Conservation (phyloP, 169 alveolate species). For the Plasmodium reichenowi region DNA sequence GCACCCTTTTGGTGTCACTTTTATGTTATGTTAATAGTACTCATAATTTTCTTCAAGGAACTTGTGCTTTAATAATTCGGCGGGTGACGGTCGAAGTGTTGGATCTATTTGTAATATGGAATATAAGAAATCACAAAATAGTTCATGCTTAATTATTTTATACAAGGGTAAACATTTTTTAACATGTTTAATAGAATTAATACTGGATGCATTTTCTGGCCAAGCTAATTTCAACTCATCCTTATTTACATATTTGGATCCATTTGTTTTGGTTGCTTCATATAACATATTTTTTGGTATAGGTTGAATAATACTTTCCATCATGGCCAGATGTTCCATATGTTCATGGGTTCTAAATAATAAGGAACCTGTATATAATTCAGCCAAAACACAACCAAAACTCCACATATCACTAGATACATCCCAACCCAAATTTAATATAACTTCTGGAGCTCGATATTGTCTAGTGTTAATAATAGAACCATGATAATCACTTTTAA, state of each 20-base stretch:
- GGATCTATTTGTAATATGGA: slow-evolving; percentile 89
- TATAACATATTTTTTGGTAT: slow-evolving; percentile 81
- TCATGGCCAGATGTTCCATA: slow-evolving; percentile 96
- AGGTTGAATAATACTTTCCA: slow-evolving; percentile 86
- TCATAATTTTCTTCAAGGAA: slow-evolving; percentile 81
- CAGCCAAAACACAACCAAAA: slow-evolving; percentile 95
- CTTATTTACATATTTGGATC: slow-evolving; percentile 78
- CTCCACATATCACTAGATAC: slow-evolving; percentile 97
- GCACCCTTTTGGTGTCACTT: too few relatives aligned
- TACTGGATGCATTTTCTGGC: slow-evolving; percentile 88
- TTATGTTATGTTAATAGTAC: not conserved
- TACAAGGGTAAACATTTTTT: slow-evolving; percentile 79
- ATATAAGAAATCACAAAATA: slow-evolving; percentile 89
- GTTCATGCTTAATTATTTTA: slow-evolving; percentile 87
- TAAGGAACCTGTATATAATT: slow-evolving; percentile 94
- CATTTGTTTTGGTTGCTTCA: slow-evolving; percentile 81
- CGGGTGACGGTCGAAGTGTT: slow-evolving; percentile 89
- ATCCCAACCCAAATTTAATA: slow-evolving; percentile 95
- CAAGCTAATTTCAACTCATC: slow-evolving; percentile 80
- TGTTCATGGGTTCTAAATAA: slow-evolving; percentile 95
- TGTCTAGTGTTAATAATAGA: slow-evolving; percentile 98
- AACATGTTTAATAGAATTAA: slow-evolving; percentile 84
- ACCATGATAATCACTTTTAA: slow-evolving; percentile 95
- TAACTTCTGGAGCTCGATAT: slow-evolving; percentile 99
- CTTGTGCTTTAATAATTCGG: slow-evolving; percentile 90